Evolutionary conservation across 1,284 basidiomycete species (phyloP).

Genomic region (Austroboletus novae-zelandiae): DNA sequence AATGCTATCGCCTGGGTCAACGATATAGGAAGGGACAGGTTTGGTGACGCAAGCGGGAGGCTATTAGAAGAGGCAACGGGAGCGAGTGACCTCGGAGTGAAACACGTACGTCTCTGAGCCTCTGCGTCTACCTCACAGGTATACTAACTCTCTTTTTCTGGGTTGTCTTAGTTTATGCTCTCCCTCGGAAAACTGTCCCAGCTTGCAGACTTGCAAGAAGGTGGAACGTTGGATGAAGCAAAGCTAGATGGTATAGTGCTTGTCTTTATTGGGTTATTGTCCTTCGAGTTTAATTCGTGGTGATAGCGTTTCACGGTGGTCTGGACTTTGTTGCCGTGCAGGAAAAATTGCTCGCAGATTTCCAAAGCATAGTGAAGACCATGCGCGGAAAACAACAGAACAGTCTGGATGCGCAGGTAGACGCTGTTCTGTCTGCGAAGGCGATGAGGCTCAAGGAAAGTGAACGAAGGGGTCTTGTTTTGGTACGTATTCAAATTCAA

Average conservation of each 20-base stretch:
- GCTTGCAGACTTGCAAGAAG: conserved; percentile 70
- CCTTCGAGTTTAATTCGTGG: conserved; percentile 1
- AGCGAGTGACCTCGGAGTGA: conserved; percentile 60
- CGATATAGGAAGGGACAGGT: conserved; percentile 72
- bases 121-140: not conserved
- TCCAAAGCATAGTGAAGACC: conserved; percentile 47
- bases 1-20: conserved; percentile 86
- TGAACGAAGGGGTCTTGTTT: conserved; percentile 40
- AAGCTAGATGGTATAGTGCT: conserved; percentile 51
- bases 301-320: conserved; percentile 65
- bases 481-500: conserved; percentile 34
- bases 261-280: not conserved
- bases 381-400: conserved; percentile 59
- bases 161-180: conserved; percentile 67
- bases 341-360: conserved; percentile 57
- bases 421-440: conserved; percentile 55
- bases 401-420: conserved; percentile 65
- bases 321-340: conserved; percentile 77
- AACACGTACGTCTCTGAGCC: conserved; percentile 55
- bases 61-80: conserved; percentile 61
- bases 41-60: conserved; percentile 62
- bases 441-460: conserved; percentile 46
- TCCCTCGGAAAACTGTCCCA: conserved; percentile 89
- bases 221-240: conserved; percentile 41
- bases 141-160: conserved; percentile 4